phyloP scores from a whole-genome alignment of 768 basidiomycete species.

The Pleurotus cornucopiae region DNA sequence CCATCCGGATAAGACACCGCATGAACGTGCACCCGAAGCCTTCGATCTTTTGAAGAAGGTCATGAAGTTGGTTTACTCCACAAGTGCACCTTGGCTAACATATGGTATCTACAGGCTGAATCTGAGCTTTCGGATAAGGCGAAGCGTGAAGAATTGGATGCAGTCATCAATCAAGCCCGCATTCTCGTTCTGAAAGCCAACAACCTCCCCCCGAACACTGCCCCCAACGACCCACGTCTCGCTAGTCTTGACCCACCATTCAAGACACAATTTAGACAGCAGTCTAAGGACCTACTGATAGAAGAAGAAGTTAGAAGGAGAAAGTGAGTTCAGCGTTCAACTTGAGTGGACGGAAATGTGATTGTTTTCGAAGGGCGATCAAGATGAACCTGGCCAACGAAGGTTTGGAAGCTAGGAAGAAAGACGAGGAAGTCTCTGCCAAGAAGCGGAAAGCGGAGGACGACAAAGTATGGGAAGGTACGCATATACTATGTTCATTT shows the following conservation, averaged over 20 bases:
- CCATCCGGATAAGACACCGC: constrained; percentile 96
- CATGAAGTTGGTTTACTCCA: constrained; percentile 7
- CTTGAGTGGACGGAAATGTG: neutral
- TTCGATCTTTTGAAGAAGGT: constrained; percentile 95
- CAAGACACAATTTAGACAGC: constrained; percentile 59
- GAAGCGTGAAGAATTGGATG: constrained; percentile 80
- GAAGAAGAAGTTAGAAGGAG: constrained; percentile 85
- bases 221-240: constrained; percentile 57
- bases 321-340: constrained; percentile 48
- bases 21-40: constrained; percentile 84
- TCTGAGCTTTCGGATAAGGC: constrained; percentile 75
- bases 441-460: constrained; percentile 88
- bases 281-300: constrained; percentile 81
- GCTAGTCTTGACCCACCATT: constrained; percentile 55
- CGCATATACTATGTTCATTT: constrained; percentile 7
- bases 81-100: neutral
- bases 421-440: constrained; percentile 75
- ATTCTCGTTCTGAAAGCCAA: constrained; percentile 58
- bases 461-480: constrained; percentile 88
- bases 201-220: constrained; percentile 54
- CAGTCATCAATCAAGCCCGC: constrained; percentile 74
- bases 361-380: constrained; percentile 52
- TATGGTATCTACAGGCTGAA: constrained; percentile 58
- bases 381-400: constrained; percentile 92
- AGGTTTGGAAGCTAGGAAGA: constrained; percentile 88